Conservation (phyloP, 2,329 filamentous ascomycete species). For the Neonectria sp. region DNA sequence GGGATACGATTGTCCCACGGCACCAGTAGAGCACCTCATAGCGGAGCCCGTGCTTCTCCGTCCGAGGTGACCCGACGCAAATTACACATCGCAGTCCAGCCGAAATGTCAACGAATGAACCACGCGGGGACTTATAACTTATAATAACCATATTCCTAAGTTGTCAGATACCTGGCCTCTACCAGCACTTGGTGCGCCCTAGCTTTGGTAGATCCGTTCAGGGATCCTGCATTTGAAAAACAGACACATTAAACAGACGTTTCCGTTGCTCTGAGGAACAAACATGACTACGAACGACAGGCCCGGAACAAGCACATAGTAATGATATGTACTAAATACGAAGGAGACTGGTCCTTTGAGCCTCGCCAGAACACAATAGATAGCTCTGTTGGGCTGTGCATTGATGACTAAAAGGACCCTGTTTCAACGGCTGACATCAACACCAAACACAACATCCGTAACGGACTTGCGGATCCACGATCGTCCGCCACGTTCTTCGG, state of each 20-base stretch:
- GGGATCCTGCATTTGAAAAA: not conserved
- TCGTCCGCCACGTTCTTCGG: slow-evolving; percentile 9
- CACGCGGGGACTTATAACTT: not conserved
- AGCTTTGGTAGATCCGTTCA: not conserved
- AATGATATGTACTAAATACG: not conserved
- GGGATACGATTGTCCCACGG: not conserved
- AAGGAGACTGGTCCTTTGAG: not conserved
- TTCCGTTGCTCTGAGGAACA: not conserved
- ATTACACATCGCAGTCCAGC: not conserved
- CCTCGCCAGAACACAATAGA: not conserved
- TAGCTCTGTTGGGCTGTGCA: not conserved
- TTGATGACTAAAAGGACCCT: slow-evolving; percentile 8
- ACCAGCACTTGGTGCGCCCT: not conserved
- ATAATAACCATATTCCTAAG: not conserved
- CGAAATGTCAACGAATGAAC: not conserved
- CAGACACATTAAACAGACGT: not conserved
- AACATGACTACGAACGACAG: too few relatives aligned
- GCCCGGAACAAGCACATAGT: too few relatives aligned
- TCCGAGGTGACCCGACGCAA: not conserved
- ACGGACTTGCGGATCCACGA: slow-evolving; percentile 4
- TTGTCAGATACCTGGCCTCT: not conserved
- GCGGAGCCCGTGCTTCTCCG: not conserved
- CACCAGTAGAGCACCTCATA: not conserved
- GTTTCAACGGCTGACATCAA: slow-evolving; percentile 16
- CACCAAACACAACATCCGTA: slow-evolving; percentile 1